Conservation (phyloP, 805 yeast species). For the Kodamaea laetipori region DNA sequence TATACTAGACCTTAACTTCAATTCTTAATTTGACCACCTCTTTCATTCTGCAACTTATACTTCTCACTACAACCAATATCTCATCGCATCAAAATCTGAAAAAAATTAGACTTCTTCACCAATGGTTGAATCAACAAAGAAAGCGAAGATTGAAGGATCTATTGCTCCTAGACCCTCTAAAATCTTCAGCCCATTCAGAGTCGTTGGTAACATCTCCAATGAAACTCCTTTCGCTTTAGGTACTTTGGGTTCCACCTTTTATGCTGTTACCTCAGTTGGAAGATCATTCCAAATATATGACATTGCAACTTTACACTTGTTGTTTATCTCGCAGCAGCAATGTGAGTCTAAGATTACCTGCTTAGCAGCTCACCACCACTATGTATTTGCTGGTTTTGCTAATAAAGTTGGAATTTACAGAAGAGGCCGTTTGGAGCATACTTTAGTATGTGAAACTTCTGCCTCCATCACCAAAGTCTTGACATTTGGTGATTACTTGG, state of each 20-base stretch:
- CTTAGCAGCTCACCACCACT: constrained; percentile 78
- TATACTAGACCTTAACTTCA: too few relatives aligned
- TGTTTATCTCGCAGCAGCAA: constrained; percentile 83
- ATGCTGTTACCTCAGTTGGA: constrained; percentile 89
- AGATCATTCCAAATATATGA: constrained; percentile 90
- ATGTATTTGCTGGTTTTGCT: constrained; percentile 77
- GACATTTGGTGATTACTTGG: constrained; percentile 77
- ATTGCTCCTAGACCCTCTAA: constrained; percentile 25
- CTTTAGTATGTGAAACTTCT: constrained; percentile 34
- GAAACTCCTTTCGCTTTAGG: constrained; percentile 85
- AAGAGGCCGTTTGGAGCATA: constrained; percentile 69
- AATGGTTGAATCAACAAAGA: constrained; percentile 32
- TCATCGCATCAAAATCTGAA: constrained; percentile 10
- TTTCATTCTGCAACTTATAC: background rate
- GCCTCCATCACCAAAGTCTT: constrained; percentile 51
- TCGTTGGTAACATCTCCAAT: constrained; percentile 86
- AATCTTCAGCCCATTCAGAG: constrained; percentile 84
- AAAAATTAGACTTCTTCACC: constrained; percentile 6
- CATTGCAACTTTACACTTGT: constrained; percentile 77
- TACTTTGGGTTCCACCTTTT: constrained; percentile 82
- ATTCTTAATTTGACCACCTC: background rate
- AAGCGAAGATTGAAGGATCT: constrained; percentile 25
- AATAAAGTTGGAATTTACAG: constrained; percentile 73
- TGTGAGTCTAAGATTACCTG: constrained; percentile 70
- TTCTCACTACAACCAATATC: constrained; percentile 6